phyloP scores from a whole-genome alignment of 176 grass and related monocot genomes.

The Sorghum bicolor region DNA sequence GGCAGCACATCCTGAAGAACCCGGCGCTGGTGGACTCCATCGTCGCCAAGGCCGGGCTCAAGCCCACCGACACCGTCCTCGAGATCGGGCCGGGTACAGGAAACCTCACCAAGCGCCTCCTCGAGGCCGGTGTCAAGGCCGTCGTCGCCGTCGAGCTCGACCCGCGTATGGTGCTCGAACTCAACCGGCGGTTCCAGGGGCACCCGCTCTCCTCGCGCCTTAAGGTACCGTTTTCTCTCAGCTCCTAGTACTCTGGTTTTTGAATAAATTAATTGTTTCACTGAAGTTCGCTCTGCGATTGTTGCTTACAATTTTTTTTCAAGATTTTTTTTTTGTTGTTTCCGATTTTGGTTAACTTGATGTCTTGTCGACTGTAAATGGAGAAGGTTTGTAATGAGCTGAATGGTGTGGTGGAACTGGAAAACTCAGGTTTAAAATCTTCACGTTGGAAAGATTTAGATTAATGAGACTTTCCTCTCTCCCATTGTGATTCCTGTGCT shows the following conservation, averaged over 20 bases:
- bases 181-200: slow-evolving; percentile 84
- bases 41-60: slow-evolving; percentile 82
- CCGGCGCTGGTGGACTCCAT: slow-evolving; percentile 84
- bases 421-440: neutral
- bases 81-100: slow-evolving; percentile 96
- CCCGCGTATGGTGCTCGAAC: slow-evolving; percentile 93
- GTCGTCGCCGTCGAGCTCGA: slow-evolving; percentile 98
- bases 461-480: neutral
- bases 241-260: neutral
- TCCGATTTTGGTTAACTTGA: neutral
- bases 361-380: neutral
- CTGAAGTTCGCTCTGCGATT: neutral
- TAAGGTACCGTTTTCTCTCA: slow-evolving; percentile 38
- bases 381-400: neutral
- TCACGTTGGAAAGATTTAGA: neutral
- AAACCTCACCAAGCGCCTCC: slow-evolving; percentile 90
- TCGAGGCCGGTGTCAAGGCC: slow-evolving; percentile 76
- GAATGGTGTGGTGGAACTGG: neutral
- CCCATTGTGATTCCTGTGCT: neutral
- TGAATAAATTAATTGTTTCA: neutral
- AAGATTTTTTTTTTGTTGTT: neutral
- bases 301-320: neutral
- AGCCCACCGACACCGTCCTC: slow-evolving; percentile 87
- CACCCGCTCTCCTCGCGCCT: slow-evolving; percentile 63
- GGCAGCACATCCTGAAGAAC: slow-evolving; percentile 89